Percentiles rank a stretch among this genome's conserved stretches.
phyloP scores from a whole-genome alignment of 768 basidiomycete species.

The Macrolepiota dolichaula region DNA sequence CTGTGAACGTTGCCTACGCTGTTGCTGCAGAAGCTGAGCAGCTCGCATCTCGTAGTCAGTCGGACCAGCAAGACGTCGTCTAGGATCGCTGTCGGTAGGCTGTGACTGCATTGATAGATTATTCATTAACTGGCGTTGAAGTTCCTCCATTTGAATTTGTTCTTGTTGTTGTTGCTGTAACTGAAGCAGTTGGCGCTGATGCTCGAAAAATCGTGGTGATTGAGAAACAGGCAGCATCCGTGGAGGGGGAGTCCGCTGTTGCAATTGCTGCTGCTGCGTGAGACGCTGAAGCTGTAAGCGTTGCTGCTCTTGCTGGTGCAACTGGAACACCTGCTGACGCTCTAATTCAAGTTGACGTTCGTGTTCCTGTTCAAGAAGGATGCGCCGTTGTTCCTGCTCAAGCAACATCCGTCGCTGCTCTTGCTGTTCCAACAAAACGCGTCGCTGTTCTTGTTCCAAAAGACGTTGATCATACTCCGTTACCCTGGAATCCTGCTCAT shows the following conservation, averaged over 20 bases:
- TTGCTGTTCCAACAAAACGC: neutral
- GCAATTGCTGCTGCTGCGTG: conserved; percentile 45
- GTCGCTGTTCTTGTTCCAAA: conserved; percentile 5
- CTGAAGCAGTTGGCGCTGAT: conserved; percentile 66
- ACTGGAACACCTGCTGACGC: conserved; percentile 20
- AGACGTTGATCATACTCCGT: conserved; percentile 8
- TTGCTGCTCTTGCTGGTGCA: conserved; percentile 43
- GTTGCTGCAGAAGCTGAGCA: conserved; percentile 32
- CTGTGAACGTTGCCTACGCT: conserved; percentile 44
- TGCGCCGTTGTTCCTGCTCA: neutral
- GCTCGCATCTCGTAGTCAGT: conserved; percentile 39
- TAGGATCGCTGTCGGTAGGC: conserved; percentile 62
- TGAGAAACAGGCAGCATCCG: conserved; percentile 72
- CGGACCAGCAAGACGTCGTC: conserved; percentile 56
- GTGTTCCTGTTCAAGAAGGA: conserved; percentile 10
- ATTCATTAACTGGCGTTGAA: conserved; percentile 13
- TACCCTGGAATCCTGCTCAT: conserved; percentile 5
- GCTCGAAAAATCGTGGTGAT: conserved; percentile 77
- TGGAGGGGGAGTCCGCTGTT: conserved; percentile 63
- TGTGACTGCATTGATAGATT: conserved; percentile 38
- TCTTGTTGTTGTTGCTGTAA: conserved; percentile 60
- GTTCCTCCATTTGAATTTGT: conserved; percentile 13
- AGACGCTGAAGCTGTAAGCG: conserved; percentile 47
- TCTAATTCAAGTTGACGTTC: conserved; percentile 17
- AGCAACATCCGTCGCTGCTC: conserved; percentile 1